A percentile compares a stretch with the other conserved stretches of the same genome.
Conservation (phyloP, 192 early-diverging fungal genomes). For the Entophlyctis luteolus region DNA sequence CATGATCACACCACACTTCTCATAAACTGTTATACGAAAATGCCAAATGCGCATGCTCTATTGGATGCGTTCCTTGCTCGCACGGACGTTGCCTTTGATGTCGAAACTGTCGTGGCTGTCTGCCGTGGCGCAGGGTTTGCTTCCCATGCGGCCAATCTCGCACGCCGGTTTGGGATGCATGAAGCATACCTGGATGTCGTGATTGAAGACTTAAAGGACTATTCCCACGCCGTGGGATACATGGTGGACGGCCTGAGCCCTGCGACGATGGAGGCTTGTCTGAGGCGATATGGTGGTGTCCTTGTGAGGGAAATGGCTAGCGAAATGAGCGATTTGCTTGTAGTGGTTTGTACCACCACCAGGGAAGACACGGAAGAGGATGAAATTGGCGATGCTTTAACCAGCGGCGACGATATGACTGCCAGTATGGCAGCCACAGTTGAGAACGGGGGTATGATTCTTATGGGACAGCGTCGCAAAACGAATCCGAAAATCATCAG, state of each 20-base stretch:
- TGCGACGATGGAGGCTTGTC: constrained; percentile 20
- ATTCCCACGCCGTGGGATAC: constrained; percentile 71
- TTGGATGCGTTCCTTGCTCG: constrained; percentile 86
- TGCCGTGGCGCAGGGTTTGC: constrained; percentile 87
- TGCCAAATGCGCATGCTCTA: constrained; percentile 72
- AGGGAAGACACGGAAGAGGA: constrained; percentile 1
- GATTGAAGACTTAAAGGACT: constrained; percentile 82
- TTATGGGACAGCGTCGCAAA: not conserved
- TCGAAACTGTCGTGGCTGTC: constrained; percentile 90
- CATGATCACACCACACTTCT: constrained; percentile 93
- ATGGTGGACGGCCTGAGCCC: constrained; percentile 49
- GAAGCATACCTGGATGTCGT: constrained; percentile 83
- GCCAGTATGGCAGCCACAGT: not conserved
- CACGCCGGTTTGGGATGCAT: constrained; percentile 75
- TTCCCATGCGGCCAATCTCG: constrained; percentile 87
- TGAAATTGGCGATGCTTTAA: not conserved
- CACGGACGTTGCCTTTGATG: constrained; percentile 75
- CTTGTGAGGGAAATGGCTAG: constrained; percentile 44
- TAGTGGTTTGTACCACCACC: constrained; percentile 36
- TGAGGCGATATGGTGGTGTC: constrained; percentile 42
- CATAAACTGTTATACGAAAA: constrained; percentile 95
- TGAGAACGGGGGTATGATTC: not conserved
- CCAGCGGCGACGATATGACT: constrained; percentile 5
- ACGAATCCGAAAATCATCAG: not conserved
- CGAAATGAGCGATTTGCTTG: constrained; percentile 49